phyloP scores from a whole-genome alignment of 2,329 filamentous ascomycete species.

The Aspergillus neoniger region DNA sequence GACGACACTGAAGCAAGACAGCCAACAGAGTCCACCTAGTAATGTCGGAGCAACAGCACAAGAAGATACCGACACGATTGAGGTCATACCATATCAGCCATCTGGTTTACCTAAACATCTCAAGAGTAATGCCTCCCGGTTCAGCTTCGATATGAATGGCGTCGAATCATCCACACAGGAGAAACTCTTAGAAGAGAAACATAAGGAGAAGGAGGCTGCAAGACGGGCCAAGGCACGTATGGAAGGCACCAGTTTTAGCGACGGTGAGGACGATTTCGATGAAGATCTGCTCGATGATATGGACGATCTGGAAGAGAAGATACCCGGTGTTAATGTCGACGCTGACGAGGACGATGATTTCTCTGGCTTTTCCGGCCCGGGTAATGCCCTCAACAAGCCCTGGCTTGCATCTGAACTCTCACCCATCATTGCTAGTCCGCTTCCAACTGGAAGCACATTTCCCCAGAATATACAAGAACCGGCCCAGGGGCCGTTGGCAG shows the following conservation, averaged over 20 bases:
- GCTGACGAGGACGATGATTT: conserved; percentile 45
- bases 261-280: conserved; percentile 48
- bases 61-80: conserved; percentile 34
- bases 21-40: conserved; percentile 8
- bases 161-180: conserved; percentile 62
- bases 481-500: background rate
- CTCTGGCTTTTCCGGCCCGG: conserved; percentile 28
- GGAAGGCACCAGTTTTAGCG: conserved; percentile 38
- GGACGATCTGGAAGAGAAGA: conserved; percentile 50
- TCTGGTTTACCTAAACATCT: conserved; percentile 49
- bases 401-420: conserved; percentile 40
- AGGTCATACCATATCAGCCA: conserved; percentile 31
- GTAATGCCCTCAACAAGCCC: conserved; percentile 30
- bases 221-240: conserved; percentile 35
- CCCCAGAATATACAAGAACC: background rate
- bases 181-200: conserved; percentile 63
- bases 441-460: conserved; percentile 27
- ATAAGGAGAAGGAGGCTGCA: conserved; percentile 56
- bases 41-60: conserved; percentile 5
- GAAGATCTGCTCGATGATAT: conserved; percentile 48
- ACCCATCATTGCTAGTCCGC: conserved; percentile 38
- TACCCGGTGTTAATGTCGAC: conserved; percentile 52
- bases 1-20: conserved; percentile 8
- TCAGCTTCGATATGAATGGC: conserved; percentile 65
- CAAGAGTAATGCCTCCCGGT: conserved; percentile 62